Conservation (phyloP, 2,329 filamentous ascomycete genomes). For the Aureobasidium pullulans region DNA sequence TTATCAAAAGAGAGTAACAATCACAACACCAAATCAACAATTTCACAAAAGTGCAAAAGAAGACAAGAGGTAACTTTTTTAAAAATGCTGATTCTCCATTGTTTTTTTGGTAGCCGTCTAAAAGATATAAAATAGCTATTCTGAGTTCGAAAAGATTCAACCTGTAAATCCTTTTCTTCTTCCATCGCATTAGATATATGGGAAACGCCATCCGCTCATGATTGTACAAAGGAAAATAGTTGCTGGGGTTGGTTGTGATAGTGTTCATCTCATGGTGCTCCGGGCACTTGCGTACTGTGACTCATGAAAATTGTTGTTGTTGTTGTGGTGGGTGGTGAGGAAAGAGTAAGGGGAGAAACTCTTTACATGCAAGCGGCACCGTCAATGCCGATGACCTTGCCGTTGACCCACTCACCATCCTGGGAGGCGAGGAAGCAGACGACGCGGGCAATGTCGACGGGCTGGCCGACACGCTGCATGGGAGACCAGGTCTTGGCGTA, state of each 20-base stretch:
- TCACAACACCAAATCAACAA: too few species aligned
- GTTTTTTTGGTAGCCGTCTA: slow-evolving; percentile 4
- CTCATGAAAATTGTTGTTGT: background rate
- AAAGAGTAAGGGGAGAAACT: background rate
- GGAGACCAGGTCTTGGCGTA: slow-evolving; percentile 59
- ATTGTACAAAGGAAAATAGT: background rate
- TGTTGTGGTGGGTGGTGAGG: background rate
- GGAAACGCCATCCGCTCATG: slow-evolving; percentile 6
- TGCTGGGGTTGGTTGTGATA: background rate
- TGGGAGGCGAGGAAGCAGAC: slow-evolving; percentile 54
- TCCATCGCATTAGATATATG: background rate
- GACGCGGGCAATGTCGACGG: slow-evolving; percentile 60
- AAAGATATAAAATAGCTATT: background rate
- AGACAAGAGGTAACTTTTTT: background rate
- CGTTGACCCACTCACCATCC: slow-evolving; percentile 50
- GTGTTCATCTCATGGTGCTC: background rate
- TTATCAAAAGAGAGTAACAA: too few species aligned
- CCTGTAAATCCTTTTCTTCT: background rate
- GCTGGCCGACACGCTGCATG: slow-evolving; percentile 57
- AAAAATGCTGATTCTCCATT: background rate
- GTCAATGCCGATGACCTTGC: slow-evolving; percentile 46
- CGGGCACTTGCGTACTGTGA: slow-evolving; percentile 5
- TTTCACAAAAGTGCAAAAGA: too few species aligned
- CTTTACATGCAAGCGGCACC: slow-evolving; percentile 33
- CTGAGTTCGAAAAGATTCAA: background rate